Evolutionary conservation across 345 rosid species (phyloP), one percentile per base, ranked within the genome.

Genomic region (rapeseed (Brassica napus)): DNA sequence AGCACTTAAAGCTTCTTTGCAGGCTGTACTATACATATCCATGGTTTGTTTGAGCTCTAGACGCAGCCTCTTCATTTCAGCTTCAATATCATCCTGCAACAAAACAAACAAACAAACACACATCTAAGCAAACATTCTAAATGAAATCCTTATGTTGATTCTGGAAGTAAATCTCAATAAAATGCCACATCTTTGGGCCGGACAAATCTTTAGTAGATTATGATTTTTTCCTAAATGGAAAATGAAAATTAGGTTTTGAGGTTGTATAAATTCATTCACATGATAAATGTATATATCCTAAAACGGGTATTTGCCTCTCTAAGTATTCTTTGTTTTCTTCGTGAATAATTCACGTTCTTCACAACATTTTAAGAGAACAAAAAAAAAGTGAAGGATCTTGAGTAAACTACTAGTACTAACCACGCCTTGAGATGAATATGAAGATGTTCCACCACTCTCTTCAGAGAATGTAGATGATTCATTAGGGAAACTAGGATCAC

Each of bases 1-100:
- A 44, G 94, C 98, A 61, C 82, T 65, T 34, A 95, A 86, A 57
- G 99, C 97, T 89, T 91, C 97, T 82, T 77, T 89, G 83, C 99
- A 95, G 7, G 99, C 99, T 4, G 85, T 86, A 58, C 89, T 88
- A 76, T 93, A 95, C 85, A 95, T 79, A 23, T 93, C 98, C 97
- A 93, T 93, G 55, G 98, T 95, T 87, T 90, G 92, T 87, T 91
- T 95, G 63, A 95, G 78, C 89, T 95, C 97, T 66, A 87, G 63
- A 85, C 82, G 92, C 59, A 94, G 82, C 83, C 98, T 86, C 84
- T 86, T 91, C 95, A 94, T 91, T 75, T 94, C 98, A 62, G 88
- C 78, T 85, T 95, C 98, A 61, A 90, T 85, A 28, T 90, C 99
- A 12, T 93, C 98, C 94, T 94, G 68, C 21, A 77, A 66, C 77